Percentiles rank a stretch among this genome's conserved stretches.
phyloP scores from a whole-genome alignment of 805 yeast genomes.

The Saturnispora ahearnii region DNA sequence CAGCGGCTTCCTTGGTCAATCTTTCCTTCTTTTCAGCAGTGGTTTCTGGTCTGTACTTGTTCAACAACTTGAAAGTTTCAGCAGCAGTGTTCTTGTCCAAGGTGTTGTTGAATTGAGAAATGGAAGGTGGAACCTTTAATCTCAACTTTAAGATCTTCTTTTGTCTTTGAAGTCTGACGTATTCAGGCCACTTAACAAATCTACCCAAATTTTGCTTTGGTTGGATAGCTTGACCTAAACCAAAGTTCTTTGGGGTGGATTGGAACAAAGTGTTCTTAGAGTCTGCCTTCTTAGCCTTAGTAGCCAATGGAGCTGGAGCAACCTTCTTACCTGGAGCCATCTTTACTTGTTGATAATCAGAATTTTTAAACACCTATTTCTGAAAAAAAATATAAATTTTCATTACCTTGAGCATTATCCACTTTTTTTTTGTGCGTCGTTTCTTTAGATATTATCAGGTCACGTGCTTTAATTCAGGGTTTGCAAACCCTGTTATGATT shows the following conservation, averaged over 20 bases:
- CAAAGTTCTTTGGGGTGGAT: slow-evolving; percentile 85
- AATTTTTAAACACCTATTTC: slow-evolving; percentile 62
- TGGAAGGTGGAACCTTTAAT: slow-evolving; percentile 98
- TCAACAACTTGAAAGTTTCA: slow-evolving; percentile 91
- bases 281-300: slow-evolving; percentile 48
- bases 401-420: slow-evolving; percentile 39
- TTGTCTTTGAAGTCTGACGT: slow-evolving; percentile 97
- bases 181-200: slow-evolving; percentile 98
- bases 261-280: slow-evolving; percentile 80
- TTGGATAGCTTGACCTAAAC: slow-evolving; percentile 94
- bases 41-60: slow-evolving; percentile 99
- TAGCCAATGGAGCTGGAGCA: slow-evolving; percentile 97
- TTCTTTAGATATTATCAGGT: slow-evolving; percentile 42
- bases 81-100: slow-evolving; percentile 99
- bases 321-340: slow-evolving; percentile 52
- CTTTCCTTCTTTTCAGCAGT: slow-evolving; percentile 97
- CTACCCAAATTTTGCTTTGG: slow-evolving; percentile 94
- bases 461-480: slow-evolving; percentile 8
- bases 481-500: not conserved
- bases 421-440: slow-evolving; percentile 95
- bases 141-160: slow-evolving; percentile 91
- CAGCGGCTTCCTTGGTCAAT: slow-evolving; percentile 97
- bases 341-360: slow-evolving; percentile 70
- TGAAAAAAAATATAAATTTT: slow-evolving; percentile 1
- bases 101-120: slow-evolving; percentile 92